A percentile compares a stretch with the other conserved stretches of the same genome.
These are phyloP conservation scores for Monilinia aucupariae DNA, from an alignment of 2,329 filamentous ascomycete genomes.

Conservation along the genomic window DNA sequence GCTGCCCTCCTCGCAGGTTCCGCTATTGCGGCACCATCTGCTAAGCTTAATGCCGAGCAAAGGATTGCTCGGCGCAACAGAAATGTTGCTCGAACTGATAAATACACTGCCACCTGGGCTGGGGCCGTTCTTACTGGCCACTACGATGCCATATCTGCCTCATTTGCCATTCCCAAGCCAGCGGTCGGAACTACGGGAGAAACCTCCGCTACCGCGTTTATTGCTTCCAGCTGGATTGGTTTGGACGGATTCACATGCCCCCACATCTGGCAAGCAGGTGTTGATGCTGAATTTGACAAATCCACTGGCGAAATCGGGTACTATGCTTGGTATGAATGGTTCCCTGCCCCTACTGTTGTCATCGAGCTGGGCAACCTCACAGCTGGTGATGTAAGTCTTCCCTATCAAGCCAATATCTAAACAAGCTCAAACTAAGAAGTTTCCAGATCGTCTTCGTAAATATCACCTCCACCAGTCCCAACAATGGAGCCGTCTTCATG, in stretches of 20 bases:
- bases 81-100: neutral
- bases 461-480: slow-evolving; percentile 20
- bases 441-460: slow-evolving; percentile 38
- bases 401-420: too few species aligned
- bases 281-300: slow-evolving; percentile 42
- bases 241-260: slow-evolving; percentile 56
- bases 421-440: neutral
- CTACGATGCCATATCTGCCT: slow-evolving; percentile 37
- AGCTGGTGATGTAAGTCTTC: slow-evolving; percentile 37
- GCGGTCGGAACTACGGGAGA: slow-evolving; percentile 15
- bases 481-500: slow-evolving; percentile 39
- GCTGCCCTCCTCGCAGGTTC: neutral
- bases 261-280: slow-evolving; percentile 49
- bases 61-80: slow-evolving; percentile 2
- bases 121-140: slow-evolving; percentile 37
- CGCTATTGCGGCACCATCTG: slow-evolving; percentile 1
- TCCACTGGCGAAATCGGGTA: slow-evolving; percentile 37
- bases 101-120: slow-evolving; percentile 36
- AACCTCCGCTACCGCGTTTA: slow-evolving; percentile 27
- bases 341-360: slow-evolving; percentile 48
- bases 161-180: slow-evolving; percentile 36
- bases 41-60: slow-evolving; percentile 5
- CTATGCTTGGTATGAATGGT: slow-evolving; percentile 57
- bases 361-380: slow-evolving; percentile 41
- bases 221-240: slow-evolving; percentile 51